A percentile compares a stretch with the other conserved stretches of the same genome.
phyloP scores from a whole-genome alignment of 441 rosid species.

The Adansonia madagascariensis region DNA sequence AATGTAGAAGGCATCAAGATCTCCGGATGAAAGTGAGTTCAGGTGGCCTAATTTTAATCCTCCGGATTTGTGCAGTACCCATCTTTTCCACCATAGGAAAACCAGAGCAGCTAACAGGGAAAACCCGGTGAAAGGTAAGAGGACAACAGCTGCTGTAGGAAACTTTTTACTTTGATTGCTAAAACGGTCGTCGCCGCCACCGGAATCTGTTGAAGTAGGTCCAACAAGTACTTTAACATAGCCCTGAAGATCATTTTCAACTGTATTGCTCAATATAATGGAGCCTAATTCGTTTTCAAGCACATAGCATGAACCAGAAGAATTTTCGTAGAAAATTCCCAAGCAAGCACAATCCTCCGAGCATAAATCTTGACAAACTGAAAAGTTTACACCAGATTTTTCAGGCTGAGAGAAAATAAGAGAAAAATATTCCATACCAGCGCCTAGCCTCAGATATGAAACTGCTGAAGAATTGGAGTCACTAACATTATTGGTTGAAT shows the following conservation, averaged over 20 bases:
- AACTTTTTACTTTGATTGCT: slow-evolving; percentile 35
- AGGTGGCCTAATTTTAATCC: slow-evolving; percentile 39
- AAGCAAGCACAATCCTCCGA: slow-evolving; percentile 66
- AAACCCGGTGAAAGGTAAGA: slow-evolving; percentile 61
- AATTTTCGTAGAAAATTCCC: slow-evolving; percentile 63
- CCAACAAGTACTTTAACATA: slow-evolving; percentile 55
- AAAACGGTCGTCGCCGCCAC: slow-evolving; percentile 10
- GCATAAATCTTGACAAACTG: slow-evolving; percentile 67
- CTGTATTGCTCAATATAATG: slow-evolving; percentile 39
- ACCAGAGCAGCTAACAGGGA: slow-evolving; percentile 42
- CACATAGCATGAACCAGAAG: slow-evolving; percentile 67
- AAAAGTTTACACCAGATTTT: slow-evolving; percentile 45
- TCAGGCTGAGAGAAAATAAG: slow-evolving; percentile 54
- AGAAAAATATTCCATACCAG: slow-evolving; percentile 62
- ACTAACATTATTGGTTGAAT: slow-evolving; percentile 40
- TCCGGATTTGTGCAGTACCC: slow-evolving; percentile 35
- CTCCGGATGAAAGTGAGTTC: slow-evolving; percentile 55
- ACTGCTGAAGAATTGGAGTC: slow-evolving; percentile 42
- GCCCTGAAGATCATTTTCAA: slow-evolving; percentile 43
- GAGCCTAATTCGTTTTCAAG: slow-evolving; percentile 68
- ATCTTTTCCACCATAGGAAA: slow-evolving; percentile 65
- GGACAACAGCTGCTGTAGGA: slow-evolving; percentile 64
- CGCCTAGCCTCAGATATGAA: slow-evolving; percentile 51
- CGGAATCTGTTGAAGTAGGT: slow-evolving; percentile 32
- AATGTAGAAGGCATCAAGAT: slow-evolving; percentile 71